Base-by-base conservation (phyloP, 2,329 filamentous ascomycete species). In the Penicillium sp. region DNA sequence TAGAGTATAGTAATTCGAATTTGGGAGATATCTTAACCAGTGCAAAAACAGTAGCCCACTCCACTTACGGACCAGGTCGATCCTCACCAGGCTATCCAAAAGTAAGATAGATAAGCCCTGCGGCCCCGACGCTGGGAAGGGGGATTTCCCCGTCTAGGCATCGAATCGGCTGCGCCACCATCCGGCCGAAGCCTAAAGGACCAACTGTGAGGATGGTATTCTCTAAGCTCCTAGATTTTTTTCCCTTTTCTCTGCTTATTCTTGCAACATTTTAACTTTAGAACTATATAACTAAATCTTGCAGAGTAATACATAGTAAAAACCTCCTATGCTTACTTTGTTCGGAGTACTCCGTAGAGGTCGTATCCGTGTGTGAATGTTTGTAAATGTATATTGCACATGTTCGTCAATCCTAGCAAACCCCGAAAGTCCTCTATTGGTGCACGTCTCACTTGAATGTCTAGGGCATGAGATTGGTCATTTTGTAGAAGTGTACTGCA, bases 91-190 rank as follows among this genome's bases (percentile, higher is more conserved):
- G 27, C 52, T 36, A 49, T 58, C 53, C 63, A 58, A 60, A 57
- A 57, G 56, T 58, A 47, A 63, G 58, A 67, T 66, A 65, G 58
- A 67, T 65, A 65, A 66, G 64, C 65, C 61, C 65, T 66, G 64
- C 58, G 59, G 64, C 50, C 57, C 65, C 61, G 55, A 55, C 50
- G 36, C 61, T 55, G 59, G 39, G 48, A 63, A 62, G 62, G 62
- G 61, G 61, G 61, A 63, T 62, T 61, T 64, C 33, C 64, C 64
- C 57, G 51, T 60, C 64, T 64, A 62, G 64, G 64, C 61, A 65
- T 59, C 55, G 55, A 61, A 63, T 65, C 61, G 56, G 53, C 56
- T 55, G 52, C 57, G 61, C 64, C 63, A 67, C 64, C 47, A 29
- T 12, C 49, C 59, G 64, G 61, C 64, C 59, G 64, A 64, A 60